Base-by-base conservation (phyloP, 176 grass and related monocot genomes). In the Oryza meyeriana region DNA sequence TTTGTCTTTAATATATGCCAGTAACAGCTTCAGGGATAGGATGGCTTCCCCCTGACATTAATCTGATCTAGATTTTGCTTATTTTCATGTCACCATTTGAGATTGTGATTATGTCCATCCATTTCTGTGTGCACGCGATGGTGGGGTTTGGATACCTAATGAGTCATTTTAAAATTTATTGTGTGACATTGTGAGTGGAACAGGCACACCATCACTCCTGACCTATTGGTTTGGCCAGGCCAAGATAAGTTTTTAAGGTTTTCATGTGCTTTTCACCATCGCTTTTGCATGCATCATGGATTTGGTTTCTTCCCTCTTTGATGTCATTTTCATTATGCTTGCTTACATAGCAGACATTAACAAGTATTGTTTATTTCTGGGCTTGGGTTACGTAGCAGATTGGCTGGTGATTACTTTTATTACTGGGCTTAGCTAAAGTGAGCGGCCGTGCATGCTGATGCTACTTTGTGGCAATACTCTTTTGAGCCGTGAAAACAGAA, bases 171-270 rank as follows among this genome's bases (percentile, higher is more conserved):
- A 31, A 42, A 66, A 74, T 41, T 34, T 24, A 12, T 70, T 81
- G 76, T 55, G 40, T 58, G 68, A 13, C 34, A 64, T 59, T 47
- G 50, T 77, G 41, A 66, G 75, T 89, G 87, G 66, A 72, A 36
- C 42, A 61, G 36, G 77, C 50, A 22, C 78, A 82, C 83, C 57
- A 77, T 59, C 18, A 20, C 31, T 48, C 45, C 1, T 86, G 34
- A 61, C 83, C 30, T 69, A 45, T 48, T 27, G 35, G 66, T 83
- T 83, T 10, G 84, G 61, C 72, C 79, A 72, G 84, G 61, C 72
- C 79, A 16, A 75, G 66, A 63, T 68, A 66, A 78, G 45, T 74
- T 86, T 90, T 55, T n/a, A 79, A 69, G 74, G 61, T 83, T 74
- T 82, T 90, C 17, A 9, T 59, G 31, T 63, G 68, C 31, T 69